Evolutionary conservation across 164 flowering plant species (phyloP), one percentile per base, ranked within the genome.

Genomic region (Nymphaea thermarum): DNA sequence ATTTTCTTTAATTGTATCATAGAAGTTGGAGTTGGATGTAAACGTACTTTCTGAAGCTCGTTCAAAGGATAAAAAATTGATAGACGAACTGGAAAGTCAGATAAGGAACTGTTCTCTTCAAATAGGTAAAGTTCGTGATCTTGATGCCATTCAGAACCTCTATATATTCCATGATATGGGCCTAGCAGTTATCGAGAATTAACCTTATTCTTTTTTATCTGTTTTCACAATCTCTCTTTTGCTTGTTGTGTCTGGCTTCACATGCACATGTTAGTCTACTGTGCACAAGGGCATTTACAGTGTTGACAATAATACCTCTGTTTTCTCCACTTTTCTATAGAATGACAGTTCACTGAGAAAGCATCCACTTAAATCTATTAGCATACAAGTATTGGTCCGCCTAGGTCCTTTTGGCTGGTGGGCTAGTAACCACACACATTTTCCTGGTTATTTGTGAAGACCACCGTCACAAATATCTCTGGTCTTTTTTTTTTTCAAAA

Each of bases 1-100:
- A 25, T 25, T 25, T 25, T 25, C 36, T 25, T 25, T 25, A 25
- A 25, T 25, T 25, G 0, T 25, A 25, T 25, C 77, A 71, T 83
- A 92, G 98, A 78, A 72, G 65, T 62, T 90, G 65, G 91, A 90
- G 76, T 45, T 69, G 43, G 90, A 92, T 77, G 80, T 79, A 67
- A 80, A 76, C 70, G 77, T 82, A 62, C 80, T 88, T 65, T 78
- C 85, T 17, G 85, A 83, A 65, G 82, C 89, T 65, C 87, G 73
- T 66, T 57, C 51, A 41, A 83, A 83, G 72, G 95, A 90, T 70
- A 77, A 76, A 70, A 81, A 74, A 63, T 82, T 77, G 67, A 88
- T 90, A 61, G 81, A 74, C 62, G 79, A 73, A 68, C 69, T 90
- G 80, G 87, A 90, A 76, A 82, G 79, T 74, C 93, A 93, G 77